Conservation (phyloP, 2,329 filamentous ascomycete species). For the Cladosporium sp. region DNA sequence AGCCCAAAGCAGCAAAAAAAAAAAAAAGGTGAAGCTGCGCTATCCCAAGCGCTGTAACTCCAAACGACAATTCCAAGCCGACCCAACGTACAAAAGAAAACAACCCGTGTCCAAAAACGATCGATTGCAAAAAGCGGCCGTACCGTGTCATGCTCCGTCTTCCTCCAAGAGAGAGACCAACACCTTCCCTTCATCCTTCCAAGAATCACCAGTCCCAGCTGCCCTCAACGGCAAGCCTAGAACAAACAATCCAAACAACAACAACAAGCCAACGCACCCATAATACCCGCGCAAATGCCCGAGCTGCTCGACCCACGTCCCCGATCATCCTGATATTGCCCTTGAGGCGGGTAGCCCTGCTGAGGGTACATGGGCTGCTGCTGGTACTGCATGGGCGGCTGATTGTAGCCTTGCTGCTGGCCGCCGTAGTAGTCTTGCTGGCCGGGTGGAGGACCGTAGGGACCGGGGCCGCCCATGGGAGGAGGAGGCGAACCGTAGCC, state of each 20-base stretch:
- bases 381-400: conserved; percentile 41
- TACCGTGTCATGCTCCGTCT: not conserved
- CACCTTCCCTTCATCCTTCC: not conserved
- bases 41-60: not conserved
- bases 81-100: not conserved
- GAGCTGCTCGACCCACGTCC: conserved; percentile 26
- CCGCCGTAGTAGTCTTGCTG: conserved; percentile 13
- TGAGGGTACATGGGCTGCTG: conserved; percentile 39
- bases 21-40: not conserved
- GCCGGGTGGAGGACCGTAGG: conserved; percentile 16
- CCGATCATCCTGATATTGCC: conserved; percentile 25
- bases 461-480: conserved; percentile 18
- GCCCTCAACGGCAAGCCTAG: not conserved
- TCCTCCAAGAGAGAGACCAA: not conserved
- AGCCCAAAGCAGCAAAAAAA: not conserved
- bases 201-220: not conserved
- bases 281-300: conserved; percentile 49
- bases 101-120: not conserved
- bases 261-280: conserved; percentile 51
- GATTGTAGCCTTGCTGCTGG: conserved; percentile 14
- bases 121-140: not conserved
- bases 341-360: conserved; percentile 40
- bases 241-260: conserved; percentile 52
- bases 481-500: conserved; percentile 22
- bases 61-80: not conserved